phyloP scores from a whole-genome alignment of 1,284 basidiomycete species.

The Marasmius fiardii region DNA sequence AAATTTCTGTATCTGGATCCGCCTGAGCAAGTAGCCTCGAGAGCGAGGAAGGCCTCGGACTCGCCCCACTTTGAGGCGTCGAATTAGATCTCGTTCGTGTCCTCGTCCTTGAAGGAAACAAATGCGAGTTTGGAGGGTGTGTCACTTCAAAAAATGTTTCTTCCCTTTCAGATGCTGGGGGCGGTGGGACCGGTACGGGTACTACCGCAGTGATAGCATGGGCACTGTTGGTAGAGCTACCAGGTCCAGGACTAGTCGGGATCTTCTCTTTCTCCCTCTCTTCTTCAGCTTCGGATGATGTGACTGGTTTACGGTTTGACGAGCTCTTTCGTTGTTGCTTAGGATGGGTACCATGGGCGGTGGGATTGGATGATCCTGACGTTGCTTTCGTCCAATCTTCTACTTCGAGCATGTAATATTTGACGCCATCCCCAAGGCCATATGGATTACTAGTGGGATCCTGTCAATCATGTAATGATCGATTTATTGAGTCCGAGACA shows the following conservation, averaged over 20 bases:
- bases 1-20: constrained; percentile 33
- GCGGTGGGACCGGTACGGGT: constrained; percentile 42
- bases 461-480: constrained; percentile 32
- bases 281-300: constrained; percentile 35
- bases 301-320: constrained; percentile 42
- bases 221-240: too few species aligned
- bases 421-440: constrained; percentile 84
- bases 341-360: constrained; percentile 28
- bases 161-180: constrained; percentile 65
- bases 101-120: constrained; percentile 59
- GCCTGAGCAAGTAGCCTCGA: constrained; percentile 75
- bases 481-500: not conserved
- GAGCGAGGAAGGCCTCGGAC: constrained; percentile 67
- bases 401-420: constrained; percentile 91
- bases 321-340: constrained; percentile 55
- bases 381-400: constrained; percentile 80
- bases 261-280: constrained; percentile 15
- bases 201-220: too few species aligned
- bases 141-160: constrained; percentile 56
- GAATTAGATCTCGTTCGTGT: constrained; percentile 42
- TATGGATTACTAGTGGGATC: constrained; percentile 73
- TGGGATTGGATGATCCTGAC: too few species aligned
- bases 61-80: constrained; percentile 41
- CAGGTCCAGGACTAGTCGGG: too few species aligned
- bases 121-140: constrained; percentile 57